phyloP scores from a whole-genome alignment of 2,329 filamentous ascomycete genomes.

The Nigrospora oryzae region DNA sequence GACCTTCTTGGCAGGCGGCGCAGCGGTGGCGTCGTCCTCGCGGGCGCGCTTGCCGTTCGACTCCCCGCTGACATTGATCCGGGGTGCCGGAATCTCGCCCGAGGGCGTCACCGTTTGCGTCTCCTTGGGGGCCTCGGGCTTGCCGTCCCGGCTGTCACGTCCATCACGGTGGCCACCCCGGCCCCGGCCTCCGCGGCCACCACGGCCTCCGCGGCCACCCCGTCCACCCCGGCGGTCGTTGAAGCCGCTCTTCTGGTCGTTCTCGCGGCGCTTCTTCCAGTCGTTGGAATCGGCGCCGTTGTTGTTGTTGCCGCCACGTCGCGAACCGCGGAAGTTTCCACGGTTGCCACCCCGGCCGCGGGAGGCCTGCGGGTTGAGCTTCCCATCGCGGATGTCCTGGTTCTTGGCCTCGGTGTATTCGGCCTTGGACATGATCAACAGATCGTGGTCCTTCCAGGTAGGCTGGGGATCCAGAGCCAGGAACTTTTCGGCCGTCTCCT shows the following conservation, averaged over 20 bases:
- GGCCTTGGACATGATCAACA: slow-evolving; percentile 80
- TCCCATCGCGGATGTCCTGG: slow-evolving; percentile 62
- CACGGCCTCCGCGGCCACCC: slow-evolving; percentile 25
- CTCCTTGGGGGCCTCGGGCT: slow-evolving; percentile 11
- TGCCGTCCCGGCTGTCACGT: slow-evolving; percentile 24
- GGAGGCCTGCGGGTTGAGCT: slow-evolving; percentile 49
- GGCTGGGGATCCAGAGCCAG: slow-evolving; percentile 72
- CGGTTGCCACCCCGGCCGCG: slow-evolving; percentile 19
- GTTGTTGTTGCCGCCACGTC: slow-evolving; percentile 25
- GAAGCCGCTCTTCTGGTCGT: slow-evolving; percentile 54
- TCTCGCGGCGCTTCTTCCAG: slow-evolving; percentile 56
- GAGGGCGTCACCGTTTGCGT: slow-evolving; percentile 12
- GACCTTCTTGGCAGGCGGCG: slow-evolving; percentile 53
- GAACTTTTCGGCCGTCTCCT: slow-evolving; percentile 74
- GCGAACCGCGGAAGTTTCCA: slow-evolving; percentile 29
- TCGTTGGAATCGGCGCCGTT: slow-evolving; percentile 41
- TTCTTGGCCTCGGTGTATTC: slow-evolving; percentile 77
- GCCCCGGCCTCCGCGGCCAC: slow-evolving; percentile 32
- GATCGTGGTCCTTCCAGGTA: slow-evolving; percentile 70
- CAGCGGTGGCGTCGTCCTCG: slow-evolving; percentile 34
- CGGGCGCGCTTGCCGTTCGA: slow-evolving; percentile 46
- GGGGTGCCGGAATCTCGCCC: slow-evolving; percentile 26
- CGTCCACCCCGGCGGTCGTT: slow-evolving; percentile 34
- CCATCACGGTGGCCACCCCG: slow-evolving; percentile 25
- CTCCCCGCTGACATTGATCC: slow-evolving; percentile 36